Percentiles rank a stretch among this genome's conserved stretches.
phyloP scores from a whole-genome alignment of 768 basidiomycete genomes.

The Collybiopsis confluens region DNA sequence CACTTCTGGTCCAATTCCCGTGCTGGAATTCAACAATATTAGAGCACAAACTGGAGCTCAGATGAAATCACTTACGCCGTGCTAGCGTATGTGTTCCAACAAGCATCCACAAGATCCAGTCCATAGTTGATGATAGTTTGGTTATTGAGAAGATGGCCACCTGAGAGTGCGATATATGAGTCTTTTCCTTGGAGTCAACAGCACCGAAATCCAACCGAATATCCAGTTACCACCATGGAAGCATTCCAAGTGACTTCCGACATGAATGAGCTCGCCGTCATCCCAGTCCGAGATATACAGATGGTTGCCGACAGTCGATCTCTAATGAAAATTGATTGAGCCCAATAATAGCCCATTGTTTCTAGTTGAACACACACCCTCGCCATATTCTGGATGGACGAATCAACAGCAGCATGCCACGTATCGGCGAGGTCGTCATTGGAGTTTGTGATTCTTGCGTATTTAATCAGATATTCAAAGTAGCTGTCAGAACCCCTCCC shows the following conservation, averaged over 20 bases:
- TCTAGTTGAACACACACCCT: slow-evolving; percentile 34
- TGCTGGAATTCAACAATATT: slow-evolving; percentile 31
- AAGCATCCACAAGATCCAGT: slow-evolving; percentile 61
- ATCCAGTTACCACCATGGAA: slow-evolving; percentile 78
- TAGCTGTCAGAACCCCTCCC: slow-evolving; percentile 52
- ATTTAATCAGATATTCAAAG: slow-evolving; percentile 52
- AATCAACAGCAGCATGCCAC: slow-evolving; percentile 46
- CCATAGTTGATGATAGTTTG: slow-evolving; percentile 62
- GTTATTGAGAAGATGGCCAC: slow-evolving; percentile 67
- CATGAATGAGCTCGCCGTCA: slow-evolving; percentile 18
- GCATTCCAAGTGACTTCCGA: slow-evolving; percentile 72
- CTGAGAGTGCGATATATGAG: slow-evolving; percentile 22
- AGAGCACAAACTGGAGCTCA: not conserved
- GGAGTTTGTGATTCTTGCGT: slow-evolving; percentile 46
- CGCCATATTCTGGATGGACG: slow-evolving; percentile 50
- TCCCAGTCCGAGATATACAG: slow-evolving; percentile 67
- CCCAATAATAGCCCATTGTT: not conserved
- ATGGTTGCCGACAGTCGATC: slow-evolving; percentile 59
- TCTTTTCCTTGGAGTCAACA: not conserved
- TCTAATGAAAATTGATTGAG: slow-evolving; percentile 28
- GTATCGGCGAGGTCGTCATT: slow-evolving; percentile 40
- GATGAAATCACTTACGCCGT: slow-evolving; percentile 43
- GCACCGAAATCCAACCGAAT: slow-evolving; percentile 34
- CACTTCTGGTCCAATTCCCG: slow-evolving; percentile 71
- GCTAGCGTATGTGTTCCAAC: slow-evolving; percentile 79